A percentile compares a stretch with the other conserved stretches of the same genome.
phyloP scores from a whole-genome alignment of 2,329 filamentous ascomycete genomes.

The Phyllosticta citribraziliensis region DNA sequence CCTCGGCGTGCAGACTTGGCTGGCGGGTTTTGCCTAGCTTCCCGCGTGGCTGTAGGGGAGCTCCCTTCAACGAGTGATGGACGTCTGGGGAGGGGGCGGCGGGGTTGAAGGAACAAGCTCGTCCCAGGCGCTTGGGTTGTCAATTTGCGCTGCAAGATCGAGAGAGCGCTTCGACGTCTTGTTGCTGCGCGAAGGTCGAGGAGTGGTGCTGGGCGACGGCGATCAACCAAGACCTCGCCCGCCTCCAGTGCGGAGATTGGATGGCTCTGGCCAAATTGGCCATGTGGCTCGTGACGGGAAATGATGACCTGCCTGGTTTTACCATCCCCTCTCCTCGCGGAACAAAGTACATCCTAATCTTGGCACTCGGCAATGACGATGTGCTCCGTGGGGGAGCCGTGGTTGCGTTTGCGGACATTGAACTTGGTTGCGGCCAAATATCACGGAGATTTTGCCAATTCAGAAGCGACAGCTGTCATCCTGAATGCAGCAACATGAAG shows the following conservation, averaged over 20 bases:
- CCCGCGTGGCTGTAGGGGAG: neutral
- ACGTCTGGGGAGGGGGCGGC: neutral
- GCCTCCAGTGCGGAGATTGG: neutral
- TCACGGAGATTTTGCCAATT: neutral
- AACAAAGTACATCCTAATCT: neutral
- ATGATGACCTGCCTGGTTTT: neutral
- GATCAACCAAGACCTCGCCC: neutral
- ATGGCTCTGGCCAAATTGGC: neutral
- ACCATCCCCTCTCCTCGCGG: neutral
- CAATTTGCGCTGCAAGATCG: neutral
- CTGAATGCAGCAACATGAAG: neutral
- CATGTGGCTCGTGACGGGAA: neutral
- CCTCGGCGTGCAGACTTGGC: neutral
- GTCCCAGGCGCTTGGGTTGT: neutral
- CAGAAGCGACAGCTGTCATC: neutral
- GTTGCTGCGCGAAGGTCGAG: neutral
- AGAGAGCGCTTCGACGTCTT: neutral
- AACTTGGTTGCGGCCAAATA: neutral
- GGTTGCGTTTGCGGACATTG: neutral
- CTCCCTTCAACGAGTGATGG: neutral
- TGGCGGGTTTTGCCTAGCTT: neutral
- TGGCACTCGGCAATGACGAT: neutral
- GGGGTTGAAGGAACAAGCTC: neutral
- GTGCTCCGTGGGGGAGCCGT: neutral
- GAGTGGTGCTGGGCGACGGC: neutral